Evolutionary conservation across 2,329 filamentous ascomycete species (phyloP).

Genomic region (Pyricularia pennisetigena): DNA sequence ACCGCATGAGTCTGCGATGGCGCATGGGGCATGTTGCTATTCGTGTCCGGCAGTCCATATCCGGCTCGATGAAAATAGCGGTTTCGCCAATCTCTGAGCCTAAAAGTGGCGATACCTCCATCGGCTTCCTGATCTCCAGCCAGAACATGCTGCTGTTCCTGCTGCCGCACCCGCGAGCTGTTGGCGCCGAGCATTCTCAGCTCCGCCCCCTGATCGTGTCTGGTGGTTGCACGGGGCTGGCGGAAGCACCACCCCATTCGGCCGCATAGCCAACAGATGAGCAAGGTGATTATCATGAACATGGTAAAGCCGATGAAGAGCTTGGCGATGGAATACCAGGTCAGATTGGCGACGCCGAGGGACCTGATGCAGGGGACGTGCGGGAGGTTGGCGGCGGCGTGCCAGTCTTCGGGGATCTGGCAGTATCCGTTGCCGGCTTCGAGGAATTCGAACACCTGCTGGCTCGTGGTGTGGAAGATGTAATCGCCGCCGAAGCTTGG

Average conservation of each 20-base stretch:
- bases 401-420: not conserved
- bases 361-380: not conserved
- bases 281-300: not conserved
- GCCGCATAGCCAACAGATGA: not conserved
- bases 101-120: not conserved
- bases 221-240: not conserved
- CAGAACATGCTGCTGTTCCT: not conserved
- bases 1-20: not conserved
- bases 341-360: not conserved
- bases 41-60: not conserved
- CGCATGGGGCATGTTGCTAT: not conserved
- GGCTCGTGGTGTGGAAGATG: not conserved
- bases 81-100: not conserved
- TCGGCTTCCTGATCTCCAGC: not conserved
- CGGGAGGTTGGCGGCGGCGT: not conserved
- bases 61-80: not conserved
- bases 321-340: not conserved
- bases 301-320: not conserved
- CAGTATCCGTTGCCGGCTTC: not conserved
- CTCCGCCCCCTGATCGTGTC: not conserved
- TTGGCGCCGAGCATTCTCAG: not conserved
- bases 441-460: not conserved
- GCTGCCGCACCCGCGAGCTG: not conserved
- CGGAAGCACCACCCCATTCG: not conserved
- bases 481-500: not conserved